Evolutionary conservation across 2,329 filamentous ascomycete genomes (phyloP), one percentile per base, ranked within the genome.

Genomic region (Elsinoe batatas): DNA sequence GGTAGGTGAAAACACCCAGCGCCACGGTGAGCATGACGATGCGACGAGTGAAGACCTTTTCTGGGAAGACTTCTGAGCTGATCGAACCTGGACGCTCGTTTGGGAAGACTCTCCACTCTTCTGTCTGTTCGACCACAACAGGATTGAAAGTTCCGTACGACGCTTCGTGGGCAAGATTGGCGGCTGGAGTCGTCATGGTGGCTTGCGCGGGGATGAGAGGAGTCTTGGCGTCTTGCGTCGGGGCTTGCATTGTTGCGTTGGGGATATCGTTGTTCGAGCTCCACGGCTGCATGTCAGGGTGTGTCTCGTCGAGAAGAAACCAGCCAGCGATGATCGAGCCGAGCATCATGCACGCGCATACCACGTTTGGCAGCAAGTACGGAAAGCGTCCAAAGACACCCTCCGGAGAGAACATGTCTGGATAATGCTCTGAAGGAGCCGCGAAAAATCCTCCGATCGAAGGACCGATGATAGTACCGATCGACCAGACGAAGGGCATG

Each of bases 401-500:
- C 56, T 79, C 76, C 15, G 73, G 65, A 42, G 85, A 81, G 65
- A 95, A 93, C 1, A 80, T 43, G 22, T 76, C 72, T 17, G 91
- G 90, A 69, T 87, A 95, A 17, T 83, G 83, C 35, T 80, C 74
- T 59, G 83, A 79, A 22, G 91, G 91, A 61, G 88, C 83, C 58
- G 90, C 87, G 67, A 95, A 89, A 56, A 85, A 81, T 33, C 91
- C 91, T 58, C 91, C 91, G 61, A 96, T 89, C 5, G 86, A 87
- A 59, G 91, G 87, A 0, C 91, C 91, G 54, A 95, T 78, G 60
- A 95, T 95, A 8, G 88, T 94, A 20, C 91, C 91, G 53, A 95
- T 84, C 46, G 81, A 85, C 90, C 91, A 96, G 6, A 95, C 86
- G 65, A 95, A 95, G 0, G 91, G 91, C 88, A 96, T 95, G 43